Conservation (phyloP, 495 filamentous ascomycete genomes). For the Saxophila tyrrhenica region DNA sequence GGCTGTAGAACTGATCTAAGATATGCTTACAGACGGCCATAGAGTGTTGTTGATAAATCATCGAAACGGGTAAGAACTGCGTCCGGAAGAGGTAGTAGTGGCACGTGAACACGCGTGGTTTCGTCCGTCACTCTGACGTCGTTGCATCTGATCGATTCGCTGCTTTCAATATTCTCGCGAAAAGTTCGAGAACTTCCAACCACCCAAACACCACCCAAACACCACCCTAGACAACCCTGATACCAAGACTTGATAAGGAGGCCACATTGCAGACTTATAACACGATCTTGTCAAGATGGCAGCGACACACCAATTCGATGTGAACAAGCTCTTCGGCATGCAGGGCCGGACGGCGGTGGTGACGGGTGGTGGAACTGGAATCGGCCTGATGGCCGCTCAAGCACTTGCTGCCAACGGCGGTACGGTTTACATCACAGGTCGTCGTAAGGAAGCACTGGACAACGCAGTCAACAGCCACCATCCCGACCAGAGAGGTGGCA, state of each 20-base stretch:
- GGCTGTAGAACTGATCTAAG: no score
- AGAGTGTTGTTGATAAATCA: no score
- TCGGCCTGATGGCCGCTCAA: slow-evolving; percentile 35
- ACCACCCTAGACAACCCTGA: no score
- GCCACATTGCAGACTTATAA: no score
- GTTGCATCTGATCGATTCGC: no score
- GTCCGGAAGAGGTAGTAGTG: not conserved
- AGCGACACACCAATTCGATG: slow-evolving; percentile 33
- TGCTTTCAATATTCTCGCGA: not conserved
- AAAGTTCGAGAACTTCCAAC: no score
- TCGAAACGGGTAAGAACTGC: no score
- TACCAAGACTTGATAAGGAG: no score
- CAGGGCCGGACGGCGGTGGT: slow-evolving; percentile 52
- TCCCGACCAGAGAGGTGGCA: slow-evolving; percentile 22
- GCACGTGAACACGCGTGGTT: not conserved
- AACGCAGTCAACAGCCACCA: slow-evolving; percentile 29
- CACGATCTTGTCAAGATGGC: no score
- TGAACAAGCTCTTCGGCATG: slow-evolving; percentile 48
- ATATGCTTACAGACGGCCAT: no score
- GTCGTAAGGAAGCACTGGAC: slow-evolving; percentile 31
- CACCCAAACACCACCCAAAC: no score
- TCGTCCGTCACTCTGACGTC: not conserved
- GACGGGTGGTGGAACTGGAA: slow-evolving; percentile 38
- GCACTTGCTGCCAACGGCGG: slow-evolving; percentile 35
- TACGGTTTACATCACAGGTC: slow-evolving; percentile 33